A percentile compares a stretch with the other conserved stretches of the same genome.
Evolutionary conservation across 140 eudicot genomes (phyloP).

Genomic region (Stevia rebaudiana): DNA sequence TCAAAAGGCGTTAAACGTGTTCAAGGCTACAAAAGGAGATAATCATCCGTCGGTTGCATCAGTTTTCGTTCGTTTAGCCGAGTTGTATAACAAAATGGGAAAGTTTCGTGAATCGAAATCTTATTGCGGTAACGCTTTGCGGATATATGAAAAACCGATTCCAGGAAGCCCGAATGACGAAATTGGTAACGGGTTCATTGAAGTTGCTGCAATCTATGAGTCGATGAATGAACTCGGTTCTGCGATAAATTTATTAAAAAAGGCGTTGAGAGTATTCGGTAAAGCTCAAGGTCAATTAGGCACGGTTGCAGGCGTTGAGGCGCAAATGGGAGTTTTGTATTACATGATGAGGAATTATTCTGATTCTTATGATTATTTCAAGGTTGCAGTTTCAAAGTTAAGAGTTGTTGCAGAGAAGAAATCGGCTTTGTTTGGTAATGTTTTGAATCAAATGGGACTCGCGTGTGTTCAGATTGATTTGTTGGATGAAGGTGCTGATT

Average conservation of each 20-base stretch:
- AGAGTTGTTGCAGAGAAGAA: constrained; percentile 68
- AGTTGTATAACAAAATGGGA: constrained; percentile 76
- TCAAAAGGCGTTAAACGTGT: constrained; percentile 70
- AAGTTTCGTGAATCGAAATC: constrained; percentile 82
- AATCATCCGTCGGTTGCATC: constrained; percentile 79
- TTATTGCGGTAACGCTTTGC: constrained; percentile 68
- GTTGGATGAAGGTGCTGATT: constrained; percentile 78
- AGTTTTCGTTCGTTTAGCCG: constrained; percentile 84
- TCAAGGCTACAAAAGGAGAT: constrained; percentile 69
- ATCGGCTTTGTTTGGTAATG: constrained; percentile 64
- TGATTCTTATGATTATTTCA: constrained; percentile 61
- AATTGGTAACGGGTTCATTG: constrained; percentile 74
- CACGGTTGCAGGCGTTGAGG: constrained; percentile 84
- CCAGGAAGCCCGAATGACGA: constrained; percentile 64
- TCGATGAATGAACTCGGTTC: constrained; percentile 66
- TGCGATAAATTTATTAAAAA: constrained; percentile 58
- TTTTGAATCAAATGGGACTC: constrained; percentile 91
- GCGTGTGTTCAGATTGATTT: constrained; percentile 65
- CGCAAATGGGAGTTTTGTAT: constrained; percentile 81
- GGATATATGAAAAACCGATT: constrained; percentile 55
- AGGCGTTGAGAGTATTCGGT: constrained; percentile 59
- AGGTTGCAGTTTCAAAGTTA: constrained; percentile 52
- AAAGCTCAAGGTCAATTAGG: constrained; percentile 61
- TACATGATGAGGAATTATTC: constrained; percentile 59
- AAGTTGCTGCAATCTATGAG: constrained; percentile 81